phyloP scores from a whole-genome alignment of 495 filamentous ascomycete species.

The Podospora appendiculata region DNA sequence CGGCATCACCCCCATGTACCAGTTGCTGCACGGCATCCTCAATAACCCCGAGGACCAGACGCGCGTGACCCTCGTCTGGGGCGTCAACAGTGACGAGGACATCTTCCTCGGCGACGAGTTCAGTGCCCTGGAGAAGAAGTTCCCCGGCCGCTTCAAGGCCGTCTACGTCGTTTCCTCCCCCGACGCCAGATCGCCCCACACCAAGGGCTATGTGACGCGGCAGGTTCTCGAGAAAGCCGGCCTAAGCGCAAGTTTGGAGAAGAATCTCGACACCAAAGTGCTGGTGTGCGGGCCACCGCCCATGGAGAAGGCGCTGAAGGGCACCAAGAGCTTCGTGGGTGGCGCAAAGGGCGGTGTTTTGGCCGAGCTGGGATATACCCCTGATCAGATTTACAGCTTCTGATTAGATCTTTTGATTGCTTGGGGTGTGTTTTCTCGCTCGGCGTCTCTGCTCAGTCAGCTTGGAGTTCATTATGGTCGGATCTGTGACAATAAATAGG shows the following conservation, averaged over 20 bases:
- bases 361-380: constrained; percentile 42
- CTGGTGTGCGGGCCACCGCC: constrained; percentile 60
- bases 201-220: constrained; percentile 50
- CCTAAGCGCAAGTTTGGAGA: constrained; percentile 21
- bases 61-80: constrained; percentile 56
- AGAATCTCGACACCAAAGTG: constrained; percentile 42
- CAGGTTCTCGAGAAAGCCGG: constrained; percentile 46
- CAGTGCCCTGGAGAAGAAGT: constrained; percentile 40
- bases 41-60: constrained; percentile 54
- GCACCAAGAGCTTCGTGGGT: constrained; percentile 18
- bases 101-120: constrained; percentile 51
- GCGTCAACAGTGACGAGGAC: constrained; percentile 55
- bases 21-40: constrained; percentile 53
- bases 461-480: too few relatives aligned
- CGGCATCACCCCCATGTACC: constrained; percentile 58
- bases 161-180: constrained; percentile 52
- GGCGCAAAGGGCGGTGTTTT: constrained; percentile 33
- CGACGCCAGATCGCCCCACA: constrained; percentile 27
- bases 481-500: too few relatives aligned
- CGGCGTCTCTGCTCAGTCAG: too few relatives aligned
- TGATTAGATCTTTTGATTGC: constrained; percentile 8
- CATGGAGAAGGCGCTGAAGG: constrained; percentile 52
- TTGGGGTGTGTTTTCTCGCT: too few relatives aligned
- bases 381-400: constrained; percentile 49
- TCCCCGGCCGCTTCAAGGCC: constrained; percentile 50